A percentile compares a stretch with the other conserved stretches of the same genome.
Conservation (phyloP, 1,139 yeast species). For the Lodderomyces theae region DNA sequence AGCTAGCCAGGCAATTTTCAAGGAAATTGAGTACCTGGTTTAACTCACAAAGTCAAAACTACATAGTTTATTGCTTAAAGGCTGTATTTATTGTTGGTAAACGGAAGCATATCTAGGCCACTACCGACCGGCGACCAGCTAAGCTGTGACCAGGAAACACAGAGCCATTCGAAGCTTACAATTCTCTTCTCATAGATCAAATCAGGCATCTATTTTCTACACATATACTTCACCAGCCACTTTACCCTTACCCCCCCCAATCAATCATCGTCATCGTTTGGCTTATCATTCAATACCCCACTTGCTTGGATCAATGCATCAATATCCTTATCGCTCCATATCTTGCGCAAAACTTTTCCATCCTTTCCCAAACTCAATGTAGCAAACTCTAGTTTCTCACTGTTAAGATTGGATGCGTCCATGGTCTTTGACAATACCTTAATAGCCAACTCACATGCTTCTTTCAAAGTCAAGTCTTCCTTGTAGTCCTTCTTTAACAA, state of each 20-base stretch:
- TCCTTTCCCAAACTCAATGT: constrained; percentile 58
- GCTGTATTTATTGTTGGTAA: too few species aligned
- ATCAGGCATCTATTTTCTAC: not conserved
- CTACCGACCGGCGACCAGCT: too few species aligned
- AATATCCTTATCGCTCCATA: constrained; percentile 79
- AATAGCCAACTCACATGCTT: constrained; percentile 84
- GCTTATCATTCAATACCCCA: constrained; percentile 58
- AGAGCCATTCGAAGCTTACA: too few species aligned
- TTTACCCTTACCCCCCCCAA: not conserved
- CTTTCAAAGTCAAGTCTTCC: constrained; percentile 71
- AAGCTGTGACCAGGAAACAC: too few species aligned
- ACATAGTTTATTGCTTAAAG: too few species aligned
- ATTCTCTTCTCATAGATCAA: not conserved
- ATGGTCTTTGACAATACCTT: constrained; percentile 93
- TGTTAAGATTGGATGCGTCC: constrained; percentile 75
- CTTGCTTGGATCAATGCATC: constrained; percentile 69
- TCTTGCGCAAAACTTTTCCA: constrained; percentile 61
- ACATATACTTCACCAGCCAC: not conserved
- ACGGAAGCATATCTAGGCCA: too few species aligned
- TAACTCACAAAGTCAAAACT: not conserved
- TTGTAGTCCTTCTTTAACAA: constrained; percentile 91
- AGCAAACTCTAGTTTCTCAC: constrained; percentile 76
- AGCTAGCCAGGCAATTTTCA: constrained; percentile 12
- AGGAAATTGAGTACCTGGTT: not conserved
- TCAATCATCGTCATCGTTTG: constrained; percentile 21